These are phyloP conservation scores for Limonium bicolor DNA, from an alignment of 148 eudicot genomes.

Conservation along the genomic window DNA sequence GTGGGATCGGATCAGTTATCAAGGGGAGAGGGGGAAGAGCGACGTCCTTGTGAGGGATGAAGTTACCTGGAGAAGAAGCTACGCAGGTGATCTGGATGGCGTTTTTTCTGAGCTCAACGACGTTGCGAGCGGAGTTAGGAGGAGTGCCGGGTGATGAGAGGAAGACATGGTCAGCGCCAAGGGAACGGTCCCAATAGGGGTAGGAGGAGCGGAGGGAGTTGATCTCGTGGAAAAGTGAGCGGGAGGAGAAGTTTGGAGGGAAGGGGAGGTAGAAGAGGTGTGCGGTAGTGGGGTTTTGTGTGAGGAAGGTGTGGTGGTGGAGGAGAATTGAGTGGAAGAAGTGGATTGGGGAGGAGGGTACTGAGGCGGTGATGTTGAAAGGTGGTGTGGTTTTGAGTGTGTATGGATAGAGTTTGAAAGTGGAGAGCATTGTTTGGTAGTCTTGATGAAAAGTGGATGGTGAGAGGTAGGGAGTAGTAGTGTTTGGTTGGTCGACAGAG, in stretches of 20 bases:
- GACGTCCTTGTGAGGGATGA: slow-evolving; percentile 81
- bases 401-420: slow-evolving; percentile 56
- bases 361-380: slow-evolving; percentile 14
- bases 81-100: slow-evolving; percentile 47
- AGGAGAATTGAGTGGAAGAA: slow-evolving; percentile 43
- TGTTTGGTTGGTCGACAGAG: background rate
- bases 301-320: slow-evolving; percentile 28
- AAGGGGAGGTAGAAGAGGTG: slow-evolving; percentile 68
- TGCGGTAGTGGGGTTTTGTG: slow-evolving; percentile 42
- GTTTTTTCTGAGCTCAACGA: slow-evolving; percentile 65
- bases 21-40: slow-evolving; percentile 28
- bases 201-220: slow-evolving; percentile 16
- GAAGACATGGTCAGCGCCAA: slow-evolving; percentile 84
- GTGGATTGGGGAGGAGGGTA: too few relatives aligned
- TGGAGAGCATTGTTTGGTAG: slow-evolving; percentile 40
- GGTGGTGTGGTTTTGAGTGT: slow-evolving; percentile 9
- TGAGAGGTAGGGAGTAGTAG: slow-evolving; percentile 38
- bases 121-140: slow-evolving; percentile 32
- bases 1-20: too few relatives aligned
- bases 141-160: slow-evolving; percentile 48
- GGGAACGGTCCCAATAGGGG: slow-evolving; percentile 70
- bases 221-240: slow-evolving; percentile 34
- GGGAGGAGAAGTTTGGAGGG: slow-evolving; percentile 23
- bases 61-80: slow-evolving; percentile 34
- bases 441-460: slow-evolving; percentile 28